Percentiles rank a stretch among this genome's conserved stretches.
These are phyloP conservation scores for Didymella pomorum DNA, from an alignment of 2,329 filamentous ascomycete genomes.

Conservation along the genomic window DNA sequence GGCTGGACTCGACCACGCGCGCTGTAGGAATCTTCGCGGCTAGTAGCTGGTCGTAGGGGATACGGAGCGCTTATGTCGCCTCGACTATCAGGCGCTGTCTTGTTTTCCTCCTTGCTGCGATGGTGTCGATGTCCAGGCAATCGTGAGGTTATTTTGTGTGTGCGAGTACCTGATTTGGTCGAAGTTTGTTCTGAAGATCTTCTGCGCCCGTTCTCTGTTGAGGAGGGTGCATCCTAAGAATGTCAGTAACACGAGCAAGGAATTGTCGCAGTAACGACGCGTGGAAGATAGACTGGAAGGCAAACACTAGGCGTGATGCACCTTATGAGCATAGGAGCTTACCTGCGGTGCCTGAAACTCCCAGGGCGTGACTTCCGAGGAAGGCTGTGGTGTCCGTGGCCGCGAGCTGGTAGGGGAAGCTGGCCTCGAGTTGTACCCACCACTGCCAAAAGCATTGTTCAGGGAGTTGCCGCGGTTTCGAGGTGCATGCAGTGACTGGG, in stretches of 20 bases:
- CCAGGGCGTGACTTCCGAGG: constrained; percentile 97
- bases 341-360: constrained; percentile 87
- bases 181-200: constrained; percentile 48
- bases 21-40: constrained; percentile 74
- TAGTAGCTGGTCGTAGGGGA: constrained; percentile 73
- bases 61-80: constrained; percentile 55
- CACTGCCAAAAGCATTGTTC: constrained; percentile 65
- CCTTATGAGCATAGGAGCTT: constrained; percentile 46
- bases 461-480: constrained; percentile 86
- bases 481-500: constrained; percentile 70
- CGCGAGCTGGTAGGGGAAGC: constrained; percentile 78
- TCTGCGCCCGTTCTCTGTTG: constrained; percentile 45
- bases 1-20: constrained; percentile 56
- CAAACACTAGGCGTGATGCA: background rate
- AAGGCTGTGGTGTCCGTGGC: constrained; percentile 84
- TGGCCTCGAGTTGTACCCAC: constrained; percentile 60
- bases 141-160: constrained; percentile 64
- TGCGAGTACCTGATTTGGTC: constrained; percentile 63
- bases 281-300: background rate
- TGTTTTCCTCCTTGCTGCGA: constrained; percentile 66
- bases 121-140: constrained; percentile 71
- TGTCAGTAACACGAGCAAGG: constrained; percentile 26
- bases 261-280: background rate
- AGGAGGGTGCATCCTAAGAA: constrained; percentile 38
- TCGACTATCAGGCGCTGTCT: constrained; percentile 40